Evolutionary conservation across 495 filamentous ascomycete genomes (phyloP).

Genomic region (Extremus antarcticus): DNA sequence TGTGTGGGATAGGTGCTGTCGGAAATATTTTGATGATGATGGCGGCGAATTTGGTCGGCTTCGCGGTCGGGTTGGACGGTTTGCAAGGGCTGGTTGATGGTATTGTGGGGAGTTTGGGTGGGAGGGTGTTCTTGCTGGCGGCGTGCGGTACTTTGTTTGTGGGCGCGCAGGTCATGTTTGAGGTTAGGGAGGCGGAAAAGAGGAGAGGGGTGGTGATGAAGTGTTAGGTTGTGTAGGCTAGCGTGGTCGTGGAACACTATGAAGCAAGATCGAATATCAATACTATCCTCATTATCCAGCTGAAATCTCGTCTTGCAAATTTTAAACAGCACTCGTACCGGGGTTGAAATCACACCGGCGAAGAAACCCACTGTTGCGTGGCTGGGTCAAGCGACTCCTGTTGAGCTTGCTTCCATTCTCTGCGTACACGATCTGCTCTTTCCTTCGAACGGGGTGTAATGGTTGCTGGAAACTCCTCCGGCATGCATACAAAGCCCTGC

Average conservation of each 20-base stretch:
- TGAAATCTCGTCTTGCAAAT: too few species aligned
- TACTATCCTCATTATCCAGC: too few species aligned
- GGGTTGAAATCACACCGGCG: not conserved
- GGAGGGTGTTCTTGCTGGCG: conserved; percentile 58
- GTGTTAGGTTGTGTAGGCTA: conserved; percentile 45
- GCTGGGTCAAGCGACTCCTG: conserved; percentile 24
- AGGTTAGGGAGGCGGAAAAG: conserved; percentile 73
- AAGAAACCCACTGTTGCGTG: conserved; percentile 20
- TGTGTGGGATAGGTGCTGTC: conserved; percentile 80
- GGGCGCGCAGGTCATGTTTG: conserved; percentile 91
- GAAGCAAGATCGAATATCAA: too few species aligned
- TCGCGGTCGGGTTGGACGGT: conserved; percentile 80
- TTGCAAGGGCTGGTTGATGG: conserved; percentile 61
- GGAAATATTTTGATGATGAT: conserved; percentile 92
- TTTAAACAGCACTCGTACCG: too few species aligned
- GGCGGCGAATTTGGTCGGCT: conserved; percentile 85
- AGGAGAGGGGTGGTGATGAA: conserved; percentile 75
- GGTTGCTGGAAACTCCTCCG: conserved; percentile 28
- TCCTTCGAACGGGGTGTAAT: conserved; percentile 29
- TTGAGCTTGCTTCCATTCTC: conserved; percentile 32
- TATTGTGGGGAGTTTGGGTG: conserved; percentile 63
- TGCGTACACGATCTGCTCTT: conserved; percentile 22
- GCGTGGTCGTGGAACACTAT: too few species aligned
- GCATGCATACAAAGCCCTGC: conserved; percentile 37
- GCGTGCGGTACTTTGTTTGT: conserved; percentile 69